Percentiles rank a stretch among this genome's conserved stretches.
These are phyloP conservation scores for Russula foetens DNA, from an alignment of 768 basidiomycete species.

Conservation along the genomic window DNA sequence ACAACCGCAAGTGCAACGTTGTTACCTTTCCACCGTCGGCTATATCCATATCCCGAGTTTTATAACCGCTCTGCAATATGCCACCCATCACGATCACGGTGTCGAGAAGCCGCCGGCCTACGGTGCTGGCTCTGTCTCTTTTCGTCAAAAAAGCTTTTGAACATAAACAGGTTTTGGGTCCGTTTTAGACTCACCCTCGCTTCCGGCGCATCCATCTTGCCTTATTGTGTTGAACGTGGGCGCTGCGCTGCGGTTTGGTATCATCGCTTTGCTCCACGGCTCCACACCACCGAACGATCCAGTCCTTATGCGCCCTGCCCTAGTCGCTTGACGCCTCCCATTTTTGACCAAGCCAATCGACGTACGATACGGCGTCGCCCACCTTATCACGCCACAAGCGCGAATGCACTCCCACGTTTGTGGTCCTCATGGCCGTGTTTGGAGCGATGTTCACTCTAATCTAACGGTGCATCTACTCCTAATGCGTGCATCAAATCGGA, in stretches of 20 bases:
- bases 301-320: no score
- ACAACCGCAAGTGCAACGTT: background rate
- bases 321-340: background rate
- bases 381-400: slow-evolving; percentile 11
- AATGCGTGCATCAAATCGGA: slow-evolving; percentile 12
- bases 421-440: background rate
- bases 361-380: no score
- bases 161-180: background rate
- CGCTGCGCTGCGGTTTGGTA: background rate
- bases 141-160: background rate
- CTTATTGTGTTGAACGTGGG: background rate
- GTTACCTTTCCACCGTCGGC: background rate
- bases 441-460: background rate
- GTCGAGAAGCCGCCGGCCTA: background rate
- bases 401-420: background rate
- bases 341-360: background rate
- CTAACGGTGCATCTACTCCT: no score
- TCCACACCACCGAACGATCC: background rate
- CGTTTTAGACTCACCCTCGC: background rate
- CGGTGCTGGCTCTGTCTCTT: background rate
- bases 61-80: background rate
- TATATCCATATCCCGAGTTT: background rate
- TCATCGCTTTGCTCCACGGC: background rate
- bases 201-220: background rate
- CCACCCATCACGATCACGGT: background rate